Evolutionary conservation across 352 stramenopile species (phyloP).

Genomic region (Phytophthora parvispora): DNA sequence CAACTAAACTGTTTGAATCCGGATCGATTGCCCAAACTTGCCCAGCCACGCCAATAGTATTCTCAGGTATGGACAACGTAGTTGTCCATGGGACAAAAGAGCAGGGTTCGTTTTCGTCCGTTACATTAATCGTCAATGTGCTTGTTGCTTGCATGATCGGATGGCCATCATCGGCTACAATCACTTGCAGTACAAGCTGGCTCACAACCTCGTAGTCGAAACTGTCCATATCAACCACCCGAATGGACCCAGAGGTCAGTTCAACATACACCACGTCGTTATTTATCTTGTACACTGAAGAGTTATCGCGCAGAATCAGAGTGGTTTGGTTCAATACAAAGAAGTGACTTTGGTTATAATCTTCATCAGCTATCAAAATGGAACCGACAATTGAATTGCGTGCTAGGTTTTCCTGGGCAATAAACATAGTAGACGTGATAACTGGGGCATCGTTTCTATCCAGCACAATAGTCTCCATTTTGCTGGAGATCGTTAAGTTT

Average conservation of each 20-base stretch:
- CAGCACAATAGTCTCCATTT: conserved; percentile 24
- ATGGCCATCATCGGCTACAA: conserved; percentile 24
- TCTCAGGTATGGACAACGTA: conserved; percentile 10
- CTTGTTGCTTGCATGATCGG: conserved; percentile 16
- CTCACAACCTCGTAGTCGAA: conserved; percentile 31
- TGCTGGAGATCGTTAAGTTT: conserved; percentile 9
- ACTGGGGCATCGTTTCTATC: conserved; percentile 36
- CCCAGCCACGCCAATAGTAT: conserved; percentile 18
- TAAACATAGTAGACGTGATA: conserved; percentile 13
- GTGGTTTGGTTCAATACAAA: conserved; percentile 20
- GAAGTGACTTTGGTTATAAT: conserved; percentile 24
- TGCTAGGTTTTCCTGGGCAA: conserved; percentile 14
- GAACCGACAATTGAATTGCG: conserved; percentile 7
- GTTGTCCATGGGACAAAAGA: conserved; percentile 3
- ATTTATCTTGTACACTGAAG: not conserved
- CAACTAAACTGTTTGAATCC: conserved; percentile 7
- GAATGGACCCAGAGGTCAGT: not conserved
- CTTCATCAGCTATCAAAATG: conserved; percentile 22
- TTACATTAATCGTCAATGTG: conserved; percentile 16
- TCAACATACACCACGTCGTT: conserved; percentile 25
- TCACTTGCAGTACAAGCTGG: conserved; percentile 9
- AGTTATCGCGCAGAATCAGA: conserved; percentile 23
- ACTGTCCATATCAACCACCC: conserved; percentile 12
- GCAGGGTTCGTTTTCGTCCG: conserved; percentile 27
- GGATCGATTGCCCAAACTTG: conserved; percentile 25